A percentile compares a stretch with the other conserved stretches of the same genome.
These are phyloP conservation scores for Lentinula guzmanii DNA, from an alignment of 768 basidiomycete species.

Conservation along the genomic window DNA sequence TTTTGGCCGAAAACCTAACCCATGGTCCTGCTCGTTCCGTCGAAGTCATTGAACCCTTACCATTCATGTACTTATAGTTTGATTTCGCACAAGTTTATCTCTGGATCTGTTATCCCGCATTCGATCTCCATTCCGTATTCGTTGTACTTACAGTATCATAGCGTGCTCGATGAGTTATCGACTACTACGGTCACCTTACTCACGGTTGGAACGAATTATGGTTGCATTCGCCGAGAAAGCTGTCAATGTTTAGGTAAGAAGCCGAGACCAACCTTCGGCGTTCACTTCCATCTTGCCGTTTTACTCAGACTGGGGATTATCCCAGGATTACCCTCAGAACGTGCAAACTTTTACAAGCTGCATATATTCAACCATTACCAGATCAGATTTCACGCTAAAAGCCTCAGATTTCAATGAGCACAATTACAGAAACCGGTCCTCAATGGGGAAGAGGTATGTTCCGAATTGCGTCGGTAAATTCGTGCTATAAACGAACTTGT, in stretches of 20 bases:
- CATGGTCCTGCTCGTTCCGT: not conserved
- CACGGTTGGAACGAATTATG: not conserved
- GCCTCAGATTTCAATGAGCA: not conserved
- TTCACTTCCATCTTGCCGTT: not conserved
- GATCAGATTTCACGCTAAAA: not conserved
- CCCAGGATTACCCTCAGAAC: not conserved
- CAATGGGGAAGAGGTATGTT: conserved; percentile 8
- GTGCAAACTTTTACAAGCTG: not conserved
- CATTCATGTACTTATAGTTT: not conserved
- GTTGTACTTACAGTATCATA: not conserved
- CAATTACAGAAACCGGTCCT: not conserved
- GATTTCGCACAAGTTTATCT: not conserved
- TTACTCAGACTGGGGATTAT: not conserved
- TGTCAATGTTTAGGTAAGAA: not conserved
- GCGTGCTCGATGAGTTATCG: not conserved
- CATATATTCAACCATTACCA: not conserved
- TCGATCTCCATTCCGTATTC: not conserved
- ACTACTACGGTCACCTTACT: not conserved
- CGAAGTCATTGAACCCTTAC: not conserved
- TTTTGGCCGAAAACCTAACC: not conserved
- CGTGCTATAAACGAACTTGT: not conserved
- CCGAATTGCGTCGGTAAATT: not conserved
- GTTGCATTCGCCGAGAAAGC: not conserved
- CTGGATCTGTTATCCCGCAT: not conserved
- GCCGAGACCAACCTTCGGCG: not conserved